These are phyloP conservation scores for Cutaneotrichosporon sp. DNA, from an alignment of 1,284 basidiomycete species.

Conservation along the genomic window DNA sequence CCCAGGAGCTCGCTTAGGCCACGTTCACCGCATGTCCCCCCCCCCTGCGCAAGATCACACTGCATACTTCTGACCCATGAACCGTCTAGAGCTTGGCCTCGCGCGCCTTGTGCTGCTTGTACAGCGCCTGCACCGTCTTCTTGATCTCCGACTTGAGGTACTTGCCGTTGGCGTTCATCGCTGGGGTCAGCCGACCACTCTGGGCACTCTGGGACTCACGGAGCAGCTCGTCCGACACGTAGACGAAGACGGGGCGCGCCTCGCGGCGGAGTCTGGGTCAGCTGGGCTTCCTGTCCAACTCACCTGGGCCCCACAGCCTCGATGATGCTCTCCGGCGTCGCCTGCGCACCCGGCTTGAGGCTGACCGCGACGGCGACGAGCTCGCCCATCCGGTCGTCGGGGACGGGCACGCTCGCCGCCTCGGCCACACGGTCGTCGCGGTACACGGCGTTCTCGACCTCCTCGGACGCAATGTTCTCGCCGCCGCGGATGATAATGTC, in stretches of 20 bases:
- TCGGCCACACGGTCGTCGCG: conserved; percentile 37
- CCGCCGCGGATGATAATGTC: conserved; percentile 51
- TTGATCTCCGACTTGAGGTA: conserved; percentile 22
- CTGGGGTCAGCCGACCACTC: not conserved
- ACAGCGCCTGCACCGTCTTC: conserved; percentile 22
- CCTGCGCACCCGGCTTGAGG: conserved; percentile 23
- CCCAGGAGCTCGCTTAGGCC: too few species aligned
- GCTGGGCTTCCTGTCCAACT: conserved; percentile 16
- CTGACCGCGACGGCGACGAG: conserved; percentile 39
- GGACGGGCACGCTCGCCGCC: conserved; percentile 34
- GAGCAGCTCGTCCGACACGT: conserved; percentile 11
- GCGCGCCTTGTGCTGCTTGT: conserved; percentile 28
- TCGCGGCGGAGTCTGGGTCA: conserved; percentile 13
- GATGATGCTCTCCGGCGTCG: conserved; percentile 12
- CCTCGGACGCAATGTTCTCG: conserved; percentile 46
- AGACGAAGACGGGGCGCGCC: conserved; percentile 17
- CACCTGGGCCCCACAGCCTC: not conserved
- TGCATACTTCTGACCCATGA: not conserved
- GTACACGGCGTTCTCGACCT: conserved; percentile 48
- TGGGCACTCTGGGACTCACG: not conserved
- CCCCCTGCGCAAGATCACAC: too few species aligned
- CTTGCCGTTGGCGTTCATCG: conserved; percentile 24
- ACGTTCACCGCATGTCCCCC: too few species aligned
- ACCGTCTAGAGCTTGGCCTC: conserved; percentile 20
- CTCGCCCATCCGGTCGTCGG: conserved; percentile 40